These are phyloP conservation scores for Spergularia azorica DNA, from an alignment of 179 eudicot genomes.

Conservation along the genomic window DNA sequence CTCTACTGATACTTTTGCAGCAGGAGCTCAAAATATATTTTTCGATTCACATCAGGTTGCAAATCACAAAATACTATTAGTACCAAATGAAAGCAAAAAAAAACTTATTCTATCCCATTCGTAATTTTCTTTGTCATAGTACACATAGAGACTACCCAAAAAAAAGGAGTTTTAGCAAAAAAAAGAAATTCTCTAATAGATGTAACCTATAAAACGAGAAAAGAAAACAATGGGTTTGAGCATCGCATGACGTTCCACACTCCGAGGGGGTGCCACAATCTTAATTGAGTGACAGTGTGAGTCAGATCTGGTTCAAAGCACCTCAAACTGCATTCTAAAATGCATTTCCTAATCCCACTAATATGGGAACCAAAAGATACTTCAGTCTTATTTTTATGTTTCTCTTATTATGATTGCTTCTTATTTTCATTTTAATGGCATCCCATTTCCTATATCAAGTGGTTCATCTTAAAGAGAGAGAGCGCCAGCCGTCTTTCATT, in stretches of 20 bases:
- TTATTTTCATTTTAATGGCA: not conserved
- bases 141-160: too few species aligned
- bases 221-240: not conserved
- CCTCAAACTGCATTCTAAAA: not conserved
- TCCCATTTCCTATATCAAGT: not conserved
- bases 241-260: slow-evolving; percentile 1
- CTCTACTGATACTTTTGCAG: not conserved
- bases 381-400: not conserved
- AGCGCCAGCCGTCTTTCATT: not conserved
- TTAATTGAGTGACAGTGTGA: not conserved
- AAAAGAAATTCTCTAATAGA: too few species aligned
- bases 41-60: not conserved
- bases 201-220: too few species aligned
- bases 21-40: not conserved
- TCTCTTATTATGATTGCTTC: not conserved
- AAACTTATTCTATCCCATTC: not conserved
- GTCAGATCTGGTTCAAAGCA: not conserved
- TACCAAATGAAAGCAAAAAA: not conserved
- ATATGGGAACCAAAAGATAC: not conserved
- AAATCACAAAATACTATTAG: not conserved
- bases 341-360: not conserved
- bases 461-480: not conserved
- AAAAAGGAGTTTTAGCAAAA: too few species aligned
- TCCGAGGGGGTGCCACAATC: not conserved
- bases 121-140: not conserved